Percentiles rank a stretch among this genome's conserved stretches.
These are phyloP conservation scores for Rhizophagus prolifer DNA, from an alignment of 192 early-diverging fungal species.

Conservation along the genomic window DNA sequence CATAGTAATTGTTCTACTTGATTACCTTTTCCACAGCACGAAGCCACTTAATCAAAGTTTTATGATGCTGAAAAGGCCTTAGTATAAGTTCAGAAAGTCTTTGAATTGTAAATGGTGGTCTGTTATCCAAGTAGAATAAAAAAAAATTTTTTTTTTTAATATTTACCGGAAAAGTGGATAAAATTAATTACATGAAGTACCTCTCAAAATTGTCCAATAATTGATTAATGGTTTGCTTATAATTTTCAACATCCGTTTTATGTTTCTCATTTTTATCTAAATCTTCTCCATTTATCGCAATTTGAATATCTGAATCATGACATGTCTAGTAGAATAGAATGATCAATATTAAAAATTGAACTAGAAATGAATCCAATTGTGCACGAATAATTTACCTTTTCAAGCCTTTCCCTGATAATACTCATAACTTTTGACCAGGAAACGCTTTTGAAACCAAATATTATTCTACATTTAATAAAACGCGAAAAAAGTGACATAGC, in stretches of 20 bases:
- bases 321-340: not conserved
- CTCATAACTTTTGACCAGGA: not conserved
- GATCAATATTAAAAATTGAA: not conserved
- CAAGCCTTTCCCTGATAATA: not conserved
- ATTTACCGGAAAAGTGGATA: too few relatives aligned
- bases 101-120: constrained; percentile 12
- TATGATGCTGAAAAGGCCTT: constrained; percentile 9
- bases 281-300: not conserved
- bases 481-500: not conserved
- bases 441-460: not conserved
- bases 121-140: not conserved
- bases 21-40: constrained; percentile 5
- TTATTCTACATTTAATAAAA: not conserved
- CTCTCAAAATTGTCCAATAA: not conserved
- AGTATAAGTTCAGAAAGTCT: not conserved
- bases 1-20: not conserved
- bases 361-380: not conserved
- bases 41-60: constrained; percentile 11
- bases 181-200: not conserved
- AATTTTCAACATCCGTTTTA: not conserved
- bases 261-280: not conserved
- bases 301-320: not conserved
- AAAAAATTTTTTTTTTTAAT: not conserved
- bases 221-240: not conserved
- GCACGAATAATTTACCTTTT: not conserved